These are phyloP conservation scores for Citeromyces matritensis DNA, from an alignment of 805 yeast species.

Conservation along the genomic window DNA sequence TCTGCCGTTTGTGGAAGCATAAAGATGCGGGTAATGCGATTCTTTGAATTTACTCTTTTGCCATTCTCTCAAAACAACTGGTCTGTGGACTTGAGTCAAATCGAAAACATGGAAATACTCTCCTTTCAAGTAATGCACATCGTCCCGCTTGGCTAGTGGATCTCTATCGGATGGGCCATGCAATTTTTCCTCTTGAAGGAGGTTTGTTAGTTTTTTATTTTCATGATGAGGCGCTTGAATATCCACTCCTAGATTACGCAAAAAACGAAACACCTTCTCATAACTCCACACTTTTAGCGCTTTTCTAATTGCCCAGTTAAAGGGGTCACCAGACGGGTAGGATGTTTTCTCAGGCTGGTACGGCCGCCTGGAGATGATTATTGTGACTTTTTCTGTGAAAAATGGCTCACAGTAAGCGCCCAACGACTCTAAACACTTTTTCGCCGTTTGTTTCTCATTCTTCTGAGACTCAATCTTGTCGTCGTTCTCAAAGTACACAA, in stretches of 20 bases:
- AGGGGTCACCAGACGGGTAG: conserved; percentile 44
- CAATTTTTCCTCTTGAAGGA: conserved; percentile 72
- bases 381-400: conserved; percentile 51
- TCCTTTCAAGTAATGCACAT: conserved; percentile 65
- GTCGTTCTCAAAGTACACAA: conserved; percentile 39
- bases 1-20: conserved; percentile 54
- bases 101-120: conserved; percentile 73
- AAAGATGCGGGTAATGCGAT: conserved; percentile 31
- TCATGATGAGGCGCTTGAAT: conserved; percentile 7
- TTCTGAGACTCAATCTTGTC: conserved; percentile 11
- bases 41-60: conserved; percentile 13
- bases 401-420: conserved; percentile 47
- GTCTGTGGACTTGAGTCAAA: conserved; percentile 59
- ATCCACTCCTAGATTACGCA: conserved; percentile 42
- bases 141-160: conserved; percentile 73
- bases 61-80: conserved; percentile 81
- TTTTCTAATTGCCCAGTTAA: conserved; percentile 44
- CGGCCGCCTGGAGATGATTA: conserved; percentile 59
- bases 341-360: conserved; percentile 18
- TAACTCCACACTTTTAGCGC: conserved; percentile 75
- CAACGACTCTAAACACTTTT: conserved; percentile 19
- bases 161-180: conserved; percentile 85
- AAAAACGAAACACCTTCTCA: conserved; percentile 72
- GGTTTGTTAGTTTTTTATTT: conserved; percentile 31
- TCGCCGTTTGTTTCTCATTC: conserved; percentile 18